phyloP scores from a whole-genome alignment of 148 eudicot species.

The Fallopia convolvulus region DNA sequence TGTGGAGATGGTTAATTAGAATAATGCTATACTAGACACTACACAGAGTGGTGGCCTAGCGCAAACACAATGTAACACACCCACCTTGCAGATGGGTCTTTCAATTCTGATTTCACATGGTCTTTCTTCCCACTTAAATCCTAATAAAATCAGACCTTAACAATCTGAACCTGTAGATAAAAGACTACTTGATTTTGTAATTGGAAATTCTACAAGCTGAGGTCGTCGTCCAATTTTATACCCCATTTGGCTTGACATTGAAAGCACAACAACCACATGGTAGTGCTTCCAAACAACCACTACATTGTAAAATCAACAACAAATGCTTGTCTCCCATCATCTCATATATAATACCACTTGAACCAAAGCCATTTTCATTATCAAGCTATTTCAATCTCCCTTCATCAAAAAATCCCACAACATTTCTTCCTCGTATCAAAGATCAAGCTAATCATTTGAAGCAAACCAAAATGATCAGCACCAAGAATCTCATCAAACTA shows the following conservation, averaged over 20 bases:
- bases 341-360: background rate
- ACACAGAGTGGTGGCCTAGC: background rate
- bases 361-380: background rate
- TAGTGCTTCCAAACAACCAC: background rate
- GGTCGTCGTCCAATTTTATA: no score
- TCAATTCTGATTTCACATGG: background rate
- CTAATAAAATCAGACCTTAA: background rate
- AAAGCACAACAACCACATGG: background rate
- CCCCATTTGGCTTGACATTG: background rate
- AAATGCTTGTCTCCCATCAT: background rate
- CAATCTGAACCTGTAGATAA: background rate
- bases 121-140: background rate
- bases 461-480: background rate
- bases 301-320: background rate
- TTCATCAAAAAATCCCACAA: background rate
- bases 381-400: background rate
- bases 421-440: background rate
- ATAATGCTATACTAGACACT: background rate
- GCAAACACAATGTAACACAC: background rate
- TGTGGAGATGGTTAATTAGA: no score
- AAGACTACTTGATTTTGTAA: no score
- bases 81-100: background rate
- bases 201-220: no score
- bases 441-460: background rate
- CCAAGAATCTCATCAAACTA: slow-evolving; percentile 4